Conservation (phyloP, 805 yeast genomes). For the Tetrapisispora pingtungensis region DNA sequence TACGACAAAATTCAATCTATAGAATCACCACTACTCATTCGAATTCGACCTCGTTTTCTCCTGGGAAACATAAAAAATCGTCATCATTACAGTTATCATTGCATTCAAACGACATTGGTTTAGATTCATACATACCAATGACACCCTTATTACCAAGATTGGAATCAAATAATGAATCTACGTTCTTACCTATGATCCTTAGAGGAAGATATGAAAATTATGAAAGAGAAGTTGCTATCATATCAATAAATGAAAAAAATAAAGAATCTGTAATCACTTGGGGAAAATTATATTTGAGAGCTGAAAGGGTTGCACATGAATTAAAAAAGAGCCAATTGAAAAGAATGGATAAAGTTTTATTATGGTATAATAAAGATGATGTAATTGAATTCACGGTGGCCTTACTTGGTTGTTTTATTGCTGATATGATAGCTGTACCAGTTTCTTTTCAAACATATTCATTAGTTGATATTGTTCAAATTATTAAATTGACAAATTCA, state of each 20-base stretch:
- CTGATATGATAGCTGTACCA: conserved; percentile 93
- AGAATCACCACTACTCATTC: conserved; percentile 27
- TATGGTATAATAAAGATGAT: conserved; percentile 77
- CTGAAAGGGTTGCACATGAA: conserved; percentile 73
- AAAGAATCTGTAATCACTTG: conserved; percentile 77
- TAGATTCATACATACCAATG: conserved; percentile 22
- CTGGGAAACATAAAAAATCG: conserved; percentile 9
- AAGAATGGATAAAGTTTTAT: conserved; percentile 73
- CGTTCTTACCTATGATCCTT: conserved; percentile 60
- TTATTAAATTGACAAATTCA: conserved; percentile 64
- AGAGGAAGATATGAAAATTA: conserved; percentile 61
- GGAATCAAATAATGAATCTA: conserved; percentile 48
- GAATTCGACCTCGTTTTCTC: conserved; percentile 11
- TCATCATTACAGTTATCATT: conserved; percentile 23
- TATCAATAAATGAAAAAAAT: conserved; percentile 66
- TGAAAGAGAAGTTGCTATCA: conserved; percentile 59
- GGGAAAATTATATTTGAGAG: conserved; percentile 76
- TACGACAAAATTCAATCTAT: conserved; percentile 11
- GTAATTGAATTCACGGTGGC: conserved; percentile 80
- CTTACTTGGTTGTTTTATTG: conserved; percentile 80
- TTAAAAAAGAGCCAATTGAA: conserved; percentile 45
- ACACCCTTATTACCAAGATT: conserved; percentile 35
- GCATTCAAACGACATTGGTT: conserved; percentile 21
- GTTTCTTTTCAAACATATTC: conserved; percentile 61
- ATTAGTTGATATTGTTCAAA: conserved; percentile 56